A percentile compares a stretch with the other conserved stretches of the same genome.
These are phyloP conservation scores for Breynia disticha DNA, from an alignment of 441 rosid genomes.

Conservation along the genomic window DNA sequence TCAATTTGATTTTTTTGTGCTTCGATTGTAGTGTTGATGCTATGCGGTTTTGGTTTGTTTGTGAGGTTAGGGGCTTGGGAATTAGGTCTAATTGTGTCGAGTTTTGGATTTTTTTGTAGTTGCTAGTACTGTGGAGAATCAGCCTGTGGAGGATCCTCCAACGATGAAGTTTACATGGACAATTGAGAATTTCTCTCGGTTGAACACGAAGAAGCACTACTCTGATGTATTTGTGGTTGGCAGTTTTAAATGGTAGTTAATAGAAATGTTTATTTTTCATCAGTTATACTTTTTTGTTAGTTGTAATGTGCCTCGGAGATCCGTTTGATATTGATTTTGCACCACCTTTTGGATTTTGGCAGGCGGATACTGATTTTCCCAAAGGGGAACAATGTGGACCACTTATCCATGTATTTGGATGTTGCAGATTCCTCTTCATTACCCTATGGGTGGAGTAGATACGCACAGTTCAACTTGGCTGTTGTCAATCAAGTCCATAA, in stretches of 20 bases:
- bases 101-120: slow-evolving; percentile 25
- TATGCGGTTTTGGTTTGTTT: slow-evolving; percentile 28
- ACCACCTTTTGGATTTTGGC: slow-evolving; percentile 17
- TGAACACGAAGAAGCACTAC: slow-evolving; percentile 79
- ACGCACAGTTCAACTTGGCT: slow-evolving; percentile 76
- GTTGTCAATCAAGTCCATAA: slow-evolving; percentile 65
- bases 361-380: slow-evolving; percentile 90
- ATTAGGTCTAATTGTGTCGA: background rate
- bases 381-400: slow-evolving; percentile 93
- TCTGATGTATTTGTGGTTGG: slow-evolving; percentile 73
- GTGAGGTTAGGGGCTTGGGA: slow-evolving; percentile 4
- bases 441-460: slow-evolving; percentile 95
- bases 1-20: slow-evolving; percentile 5
- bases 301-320: background rate
- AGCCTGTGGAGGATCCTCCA: slow-evolving; percentile 74
- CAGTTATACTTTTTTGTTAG: background rate
- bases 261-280: background rate
- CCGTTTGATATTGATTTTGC: slow-evolving; percentile 10
- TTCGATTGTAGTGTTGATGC: slow-evolving; percentile 12
- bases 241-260: slow-evolving; percentile 66
- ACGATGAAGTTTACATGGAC: slow-evolving; percentile 74
- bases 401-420: slow-evolving; percentile 87
- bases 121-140: slow-evolving; percentile 55
- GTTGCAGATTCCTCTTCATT: slow-evolving; percentile 69
- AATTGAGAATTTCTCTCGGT: slow-evolving; percentile 57